Base-by-base conservation (phyloP, 148 eudicot species). In the Silene latifolia region DNA sequence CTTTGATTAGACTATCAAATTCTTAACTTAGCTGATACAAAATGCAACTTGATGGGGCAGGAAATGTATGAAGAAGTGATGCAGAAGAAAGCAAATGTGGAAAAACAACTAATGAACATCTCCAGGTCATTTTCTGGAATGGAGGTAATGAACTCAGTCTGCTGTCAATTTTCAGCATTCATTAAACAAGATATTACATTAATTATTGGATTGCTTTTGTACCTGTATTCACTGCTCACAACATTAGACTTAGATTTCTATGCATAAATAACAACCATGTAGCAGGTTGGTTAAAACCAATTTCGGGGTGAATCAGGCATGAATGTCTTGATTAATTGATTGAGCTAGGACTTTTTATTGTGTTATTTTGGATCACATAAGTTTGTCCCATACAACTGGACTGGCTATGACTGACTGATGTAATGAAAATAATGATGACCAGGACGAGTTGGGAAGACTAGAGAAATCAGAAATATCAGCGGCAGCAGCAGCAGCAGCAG, bases 391-490 rank as follows among this genome's bases (percentile, higher is more conserved):
- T 60, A 21, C 14, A 60, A 21, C 21, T 27, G 17, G 0, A 46
- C 4, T 47, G 59, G 39, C 59, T 27, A 74, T 35, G 73, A 54
- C 14, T 51, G 39, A 35, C 48, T 67, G 53, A 62, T 63, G 70
- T n/a, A 18, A 11, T 57, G 64, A 42, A 47, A n/a, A 64, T 29
- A 53, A 58, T 57, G 48, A 51, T 53, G 75, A 42, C 86, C 86
- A 87, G 92, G 89, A 76, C 62, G 84, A 92, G 20, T 77, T 83
- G 46, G 80, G 35, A 53, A 74, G 64, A 67, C 72, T 85, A 29
- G 76, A 59, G 61, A 62, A 73, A 20, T 17, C 76, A 51, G 56
- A 51, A 12, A 51, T 51, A 51, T 51, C 56, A 51, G 15, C 42
- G 42, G 42, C 44, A 39, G 44, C 39, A 35, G 29, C 8, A 46